Evolutionary conservation across 2,329 filamentous ascomycete species (phyloP), one percentile per base, ranked within the genome.

Genomic region (Lachnellula arida): DNA sequence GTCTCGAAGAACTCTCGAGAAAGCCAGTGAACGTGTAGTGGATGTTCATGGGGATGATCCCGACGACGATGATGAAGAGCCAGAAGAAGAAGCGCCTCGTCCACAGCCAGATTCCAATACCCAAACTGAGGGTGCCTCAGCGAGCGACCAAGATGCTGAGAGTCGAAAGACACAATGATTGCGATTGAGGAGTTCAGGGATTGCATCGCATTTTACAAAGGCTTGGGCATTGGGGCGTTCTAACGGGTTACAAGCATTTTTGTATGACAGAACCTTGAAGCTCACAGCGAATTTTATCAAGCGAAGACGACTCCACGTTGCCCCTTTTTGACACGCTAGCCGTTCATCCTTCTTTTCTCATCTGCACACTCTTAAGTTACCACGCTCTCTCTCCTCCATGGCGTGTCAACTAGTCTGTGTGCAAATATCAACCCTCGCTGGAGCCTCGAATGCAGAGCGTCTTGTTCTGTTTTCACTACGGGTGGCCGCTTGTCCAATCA

Each of bases 341-440:
- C 34, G 7, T 35, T 17, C n/a, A 25, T 8, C 49, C 37, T 12
- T 8, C 11, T 42, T 47, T 5, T 25, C 42, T 48, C 46, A 22
- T 48, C 51, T 59, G 91, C 91, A 93, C 88, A 87, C 89, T 88
- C 87, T 96, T 96, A 88, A 96, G 91, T 94, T 96, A 89, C 82
- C 90, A 91, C 82, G 81, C 84, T 76, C 32, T 75, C 63, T 72
- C 78, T 82, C 76, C 76, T 81, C 88, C 82, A 82, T 93, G 86
- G 85, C 83, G 84, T 91, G 89, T 85, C 87, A 86, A 94, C 92
- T 86, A 94, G 91, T 96, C 91, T 89, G 84, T 86, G 88, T 95
- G 91, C 91, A 89, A 79, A 96, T 80, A 96, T 66, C 58, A 54
- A 70, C 49, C 56, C 64, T 67, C 59, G 64, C 67, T 69, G 68